Base-by-base conservation (phyloP, 2,329 filamentous ascomycete genomes). In the Fusarium illudens region DNA sequence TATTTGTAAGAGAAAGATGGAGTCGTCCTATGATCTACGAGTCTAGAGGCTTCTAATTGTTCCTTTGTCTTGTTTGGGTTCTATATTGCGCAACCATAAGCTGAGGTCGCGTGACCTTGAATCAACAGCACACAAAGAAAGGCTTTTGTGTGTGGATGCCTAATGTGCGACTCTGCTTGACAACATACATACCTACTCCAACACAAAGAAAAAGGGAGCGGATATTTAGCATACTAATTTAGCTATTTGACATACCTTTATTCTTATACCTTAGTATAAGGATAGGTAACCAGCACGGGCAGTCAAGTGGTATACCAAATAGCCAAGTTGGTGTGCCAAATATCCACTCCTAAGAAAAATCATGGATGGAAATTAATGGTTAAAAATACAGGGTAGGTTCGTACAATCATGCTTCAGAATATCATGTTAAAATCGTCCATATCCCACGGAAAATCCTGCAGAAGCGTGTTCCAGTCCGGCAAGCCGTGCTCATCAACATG, bases 391-490 rank as follows among this genome's bases (percentile, higher is more conserved):
- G 7, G 11, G 9, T 27, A 44, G 20, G 20, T 13, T 25, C 15
- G 12, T 10, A 34, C 9, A 22, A 6, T 6, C 8, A 48, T 34
- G 9, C n/a, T 11, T 49, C 29, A 69, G 4, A 64, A 70, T 27
- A 67, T 62, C 27, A 72, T 60, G 1, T 68, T 71, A 22, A 73
- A 68, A 3, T 73, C 70, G 2, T 72, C 55, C 2, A 67, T 59
- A 11, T 76, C 74, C 8, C 75, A 49, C 11, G 73, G 71, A 30
- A 77, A 75, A 33, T 76, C 74, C n/a, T 75, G 65, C 50, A 77
- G 39, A 17, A 77, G 50, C 7, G 69, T 71, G 29, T 64, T 72
- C 75, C 75, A 77, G 37, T 77, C 74, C 4, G 72, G 58, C 10
- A 75, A 58, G 2, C 62, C 64, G 15, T 72, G 62, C 9, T 60